Evolutionary conservation across 2,329 filamentous ascomycete genomes (phyloP), one percentile per base, ranked within the genome.

Genomic region (Simplicillium aogashimaense): DNA sequence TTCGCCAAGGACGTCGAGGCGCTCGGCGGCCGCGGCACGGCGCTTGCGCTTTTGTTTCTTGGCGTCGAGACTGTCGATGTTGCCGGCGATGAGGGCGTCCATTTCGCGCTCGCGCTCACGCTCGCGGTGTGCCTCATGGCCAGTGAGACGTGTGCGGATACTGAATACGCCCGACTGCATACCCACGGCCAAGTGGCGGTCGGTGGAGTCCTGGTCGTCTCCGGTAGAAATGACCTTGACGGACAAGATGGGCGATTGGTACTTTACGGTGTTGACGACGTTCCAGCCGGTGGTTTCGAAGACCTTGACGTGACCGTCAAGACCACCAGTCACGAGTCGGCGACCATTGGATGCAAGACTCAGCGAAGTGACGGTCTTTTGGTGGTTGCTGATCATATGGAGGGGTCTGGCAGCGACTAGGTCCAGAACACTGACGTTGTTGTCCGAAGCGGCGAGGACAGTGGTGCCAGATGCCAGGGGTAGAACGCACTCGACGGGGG

Each of bases 301-400:
- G 31, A 98, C 79, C 65, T 98, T 98, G 65, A 97, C 81, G 62
- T 97, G 92, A 9, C 92, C 94, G 59, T 98, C 92, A 35, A 98
- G 72, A 15, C 83, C 88, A 61, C 88, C 92, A 48, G 83, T 89
- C 40, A 98, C 76, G 42, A 98, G 72, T 38, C 92, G 78, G 38
- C 78, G 78, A 36, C 85, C 86, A 50, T 84, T 78, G 35, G 86
- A 89, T 7, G 88, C 89, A 29, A 94, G 68, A 38, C 83, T 81
- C 40, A 98, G 72, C 7, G 84, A 81, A 0, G 92, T 97, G 44
- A 98, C 89, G 1, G 92, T 95, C 76, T 97, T 98, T 58, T 98
- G 92, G 63, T 98, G 92, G 58, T 94, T 97, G 51, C 81, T 82
- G 47, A 98, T 81, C 55, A 94, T 70, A 51, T 88, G 83, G 43